Percentiles rank a stretch among this genome's conserved stretches.
These are phyloP conservation scores for Lasiodiplodia gonubiensis DNA, from an alignment of 2,329 filamentous ascomycete genomes.

Conservation along the genomic window DNA sequence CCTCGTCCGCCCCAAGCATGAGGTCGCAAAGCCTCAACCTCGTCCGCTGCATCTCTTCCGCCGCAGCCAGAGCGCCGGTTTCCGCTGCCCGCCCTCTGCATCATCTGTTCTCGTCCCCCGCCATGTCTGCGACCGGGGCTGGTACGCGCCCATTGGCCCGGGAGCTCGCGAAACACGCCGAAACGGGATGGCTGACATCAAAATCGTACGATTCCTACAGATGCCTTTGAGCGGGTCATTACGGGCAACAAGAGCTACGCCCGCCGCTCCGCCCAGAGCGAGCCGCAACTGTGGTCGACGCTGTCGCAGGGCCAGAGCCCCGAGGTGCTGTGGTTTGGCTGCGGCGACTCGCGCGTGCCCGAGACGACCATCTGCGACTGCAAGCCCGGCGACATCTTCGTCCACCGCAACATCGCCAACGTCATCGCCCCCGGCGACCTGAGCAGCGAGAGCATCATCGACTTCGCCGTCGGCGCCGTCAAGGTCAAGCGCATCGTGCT, in stretches of 20 bases:
- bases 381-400: constrained; percentile 83
- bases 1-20: background rate
- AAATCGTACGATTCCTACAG: constrained; percentile 39
- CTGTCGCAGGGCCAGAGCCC: constrained; percentile 71
- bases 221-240: constrained; percentile 67
- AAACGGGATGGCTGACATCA: constrained; percentile 25
- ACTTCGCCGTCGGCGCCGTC: constrained; percentile 76
- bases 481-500: constrained; percentile 69
- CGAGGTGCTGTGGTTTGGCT: constrained; percentile 80
- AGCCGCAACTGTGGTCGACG: constrained; percentile 73
- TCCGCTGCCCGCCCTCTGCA: constrained; percentile 26
- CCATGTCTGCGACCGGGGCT: constrained; percentile 21
- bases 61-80: background rate
- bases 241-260: constrained; percentile 75
- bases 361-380: constrained; percentile 81
- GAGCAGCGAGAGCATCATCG: constrained; percentile 75
- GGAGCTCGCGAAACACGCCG: constrained; percentile 2
- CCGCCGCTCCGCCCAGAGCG: constrained; percentile 65
- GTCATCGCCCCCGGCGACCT: constrained; percentile 77
- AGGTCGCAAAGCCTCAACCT: constrained; percentile 9
- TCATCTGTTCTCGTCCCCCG: constrained; percentile 8
- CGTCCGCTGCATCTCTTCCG: constrained; percentile 23
- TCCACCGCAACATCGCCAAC: constrained; percentile 91
- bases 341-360: constrained; percentile 82
- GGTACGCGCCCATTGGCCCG: constrained; percentile 25